A percentile compares a stretch with the other conserved stretches of the same genome.
These are phyloP conservation scores for Podaxis carcinomalis DNA, from an alignment of 768 basidiomycete genomes.

Conservation along the genomic window DNA sequence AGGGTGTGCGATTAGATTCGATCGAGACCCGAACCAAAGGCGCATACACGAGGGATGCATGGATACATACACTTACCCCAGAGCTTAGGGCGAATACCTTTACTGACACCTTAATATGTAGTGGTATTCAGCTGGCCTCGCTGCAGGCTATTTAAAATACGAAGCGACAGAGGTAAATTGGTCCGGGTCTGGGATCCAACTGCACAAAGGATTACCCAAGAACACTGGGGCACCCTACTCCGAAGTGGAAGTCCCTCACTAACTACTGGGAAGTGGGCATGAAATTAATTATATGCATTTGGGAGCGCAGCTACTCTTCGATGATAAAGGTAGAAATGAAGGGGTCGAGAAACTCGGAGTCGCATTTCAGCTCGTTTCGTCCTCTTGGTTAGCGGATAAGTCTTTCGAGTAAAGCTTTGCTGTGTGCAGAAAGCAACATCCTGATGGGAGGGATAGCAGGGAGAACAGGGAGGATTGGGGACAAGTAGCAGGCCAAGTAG, in stretches of 20 bases:
- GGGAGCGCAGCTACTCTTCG: constrained; percentile 50
- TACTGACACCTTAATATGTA: too few species aligned
- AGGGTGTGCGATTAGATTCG: too few species aligned
- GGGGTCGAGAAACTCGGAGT: constrained; percentile 72
- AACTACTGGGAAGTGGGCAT: not conserved
- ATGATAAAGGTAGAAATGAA: constrained; percentile 61
- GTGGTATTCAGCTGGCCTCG: too few species aligned
- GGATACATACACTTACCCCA: too few species aligned
- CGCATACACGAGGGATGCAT: too few species aligned
- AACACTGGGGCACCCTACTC: constrained; percentile 73
- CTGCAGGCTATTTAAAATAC: too few species aligned
- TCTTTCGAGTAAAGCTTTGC: constrained; percentile 67
- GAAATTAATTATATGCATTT: not conserved
- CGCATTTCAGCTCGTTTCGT: constrained; percentile 66
- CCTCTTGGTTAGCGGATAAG: constrained; percentile 50
- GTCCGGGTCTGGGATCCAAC: too few species aligned
- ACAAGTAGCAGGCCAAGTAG: too few species aligned
- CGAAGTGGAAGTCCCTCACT: constrained; percentile 52
- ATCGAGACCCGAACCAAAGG: too few species aligned
- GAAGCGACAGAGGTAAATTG: too few species aligned
- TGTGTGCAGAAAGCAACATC: constrained; percentile 58
- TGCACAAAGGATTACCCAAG: constrained; percentile 50
- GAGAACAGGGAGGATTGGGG: too few species aligned
- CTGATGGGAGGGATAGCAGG: constrained; percentile 8
- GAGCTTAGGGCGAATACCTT: too few species aligned